Conservation (phyloP, 2,329 filamentous ascomycete genomes). For the Sarocladium oryzae region DNA sequence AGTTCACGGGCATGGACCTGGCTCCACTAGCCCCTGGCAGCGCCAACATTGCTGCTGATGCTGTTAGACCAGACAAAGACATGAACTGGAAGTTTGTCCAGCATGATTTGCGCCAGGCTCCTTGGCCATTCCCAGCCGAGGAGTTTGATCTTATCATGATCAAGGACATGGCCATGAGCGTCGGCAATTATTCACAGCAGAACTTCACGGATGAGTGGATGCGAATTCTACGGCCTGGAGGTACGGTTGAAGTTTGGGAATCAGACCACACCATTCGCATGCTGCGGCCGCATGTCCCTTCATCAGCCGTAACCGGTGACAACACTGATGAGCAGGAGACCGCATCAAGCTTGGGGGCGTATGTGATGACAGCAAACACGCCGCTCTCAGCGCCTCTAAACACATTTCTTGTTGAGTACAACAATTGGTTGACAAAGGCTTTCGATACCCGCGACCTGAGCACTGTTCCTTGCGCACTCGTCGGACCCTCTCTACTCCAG, state of each 20-base stretch:
- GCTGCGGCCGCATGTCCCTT: slow-evolving; percentile 69
- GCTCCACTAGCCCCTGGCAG: slow-evolving; percentile 56
- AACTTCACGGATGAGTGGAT: slow-evolving; percentile 62
- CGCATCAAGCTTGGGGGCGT: slow-evolving; percentile 68
- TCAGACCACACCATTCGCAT: slow-evolving; percentile 79
- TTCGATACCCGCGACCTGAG: slow-evolving; percentile 65
- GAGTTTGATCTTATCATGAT: slow-evolving; percentile 86
- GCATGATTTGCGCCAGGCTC: slow-evolving; percentile 70
- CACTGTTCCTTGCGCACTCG: slow-evolving; percentile 69
- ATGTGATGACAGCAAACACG: slow-evolving; percentile 75
- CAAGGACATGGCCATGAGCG: slow-evolving; percentile 69
- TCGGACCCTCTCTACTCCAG: slow-evolving; percentile 72
- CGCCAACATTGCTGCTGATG: slow-evolving; percentile 22
- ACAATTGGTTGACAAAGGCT: slow-evolving; percentile 71
- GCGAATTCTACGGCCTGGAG: slow-evolving; percentile 70
- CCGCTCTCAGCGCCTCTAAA: slow-evolving; percentile 77
- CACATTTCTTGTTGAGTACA: slow-evolving; percentile 75
- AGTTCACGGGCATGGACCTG: slow-evolving; percentile 78
- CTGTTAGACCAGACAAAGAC: slow-evolving; percentile 55
- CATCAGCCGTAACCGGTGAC: slow-evolving; percentile 26
- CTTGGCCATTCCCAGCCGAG: slow-evolving; percentile 70
- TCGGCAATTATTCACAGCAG: slow-evolving; percentile 54
- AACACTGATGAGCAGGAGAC: slow-evolving; percentile 53
- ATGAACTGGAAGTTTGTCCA: slow-evolving; percentile 87
- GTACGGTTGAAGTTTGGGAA: slow-evolving; percentile 83